A percentile compares a stretch with the other conserved stretches of the same genome.
Conservation (phyloP, 345 rosid species). For the Eucalyptus globulus region DNA sequence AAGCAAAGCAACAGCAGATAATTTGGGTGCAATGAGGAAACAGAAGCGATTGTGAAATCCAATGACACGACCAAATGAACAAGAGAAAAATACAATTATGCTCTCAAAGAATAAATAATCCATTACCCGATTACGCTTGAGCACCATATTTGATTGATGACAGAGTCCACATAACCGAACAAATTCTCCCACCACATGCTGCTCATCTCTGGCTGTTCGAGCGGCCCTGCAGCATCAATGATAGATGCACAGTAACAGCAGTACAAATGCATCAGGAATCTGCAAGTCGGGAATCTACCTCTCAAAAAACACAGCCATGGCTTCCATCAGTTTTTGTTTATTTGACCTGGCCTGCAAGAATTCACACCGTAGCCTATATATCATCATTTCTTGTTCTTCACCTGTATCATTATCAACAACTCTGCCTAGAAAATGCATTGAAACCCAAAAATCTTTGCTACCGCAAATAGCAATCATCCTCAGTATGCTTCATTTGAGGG, state of each 20-base stretch:
- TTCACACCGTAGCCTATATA: not conserved
- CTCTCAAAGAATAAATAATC: not conserved
- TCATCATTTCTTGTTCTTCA: not conserved
- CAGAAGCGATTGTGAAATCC: not conserved
- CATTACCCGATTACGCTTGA: conserved; percentile 69
- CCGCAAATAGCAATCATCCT: not conserved
- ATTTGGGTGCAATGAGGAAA: no score
- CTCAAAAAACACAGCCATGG: conserved; percentile 87
- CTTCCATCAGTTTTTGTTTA: conserved; percentile 70
- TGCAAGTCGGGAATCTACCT: conserved; percentile 31
- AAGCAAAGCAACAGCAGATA: not conserved
- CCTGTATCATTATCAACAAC: not conserved
- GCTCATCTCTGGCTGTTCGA: conserved; percentile 50
- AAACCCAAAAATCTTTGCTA: not conserved
- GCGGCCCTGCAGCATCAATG: conserved; percentile 32
- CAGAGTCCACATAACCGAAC: conserved; percentile 73
- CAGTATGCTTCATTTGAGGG: not conserved
- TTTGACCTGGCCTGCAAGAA: conserved; percentile 62
- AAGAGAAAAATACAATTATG: not conserved
- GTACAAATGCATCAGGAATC: not conserved
- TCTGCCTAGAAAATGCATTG: not conserved
- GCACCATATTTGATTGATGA: conserved; percentile 79
- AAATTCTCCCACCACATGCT: conserved; percentile 42
- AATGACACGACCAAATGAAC: not conserved
- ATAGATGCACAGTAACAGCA: not conserved